Percentiles rank a stretch among this genome's conserved stretches.
These are phyloP conservation scores for Malania oleifera DNA, from an alignment of 164 flowering plant genomes.

Conservation along the genomic window DNA sequence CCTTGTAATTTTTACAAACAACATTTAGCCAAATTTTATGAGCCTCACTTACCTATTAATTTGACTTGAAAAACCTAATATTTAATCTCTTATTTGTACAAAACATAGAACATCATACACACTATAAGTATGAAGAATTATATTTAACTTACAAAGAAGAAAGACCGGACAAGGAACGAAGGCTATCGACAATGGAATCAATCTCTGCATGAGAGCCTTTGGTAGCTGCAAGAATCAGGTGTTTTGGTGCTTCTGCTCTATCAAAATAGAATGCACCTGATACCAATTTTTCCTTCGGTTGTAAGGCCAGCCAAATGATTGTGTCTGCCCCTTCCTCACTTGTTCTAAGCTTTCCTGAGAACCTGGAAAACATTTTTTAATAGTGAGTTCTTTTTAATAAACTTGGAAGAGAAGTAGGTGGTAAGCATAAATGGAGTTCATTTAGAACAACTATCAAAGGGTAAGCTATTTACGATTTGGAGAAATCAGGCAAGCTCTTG, in stretches of 20 bases:
- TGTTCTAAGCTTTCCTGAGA: constrained; percentile 72
- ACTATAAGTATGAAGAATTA: too few species aligned
- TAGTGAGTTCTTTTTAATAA: too few species aligned
- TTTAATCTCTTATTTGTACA: too few species aligned
- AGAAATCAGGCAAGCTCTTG: constrained; percentile 62
- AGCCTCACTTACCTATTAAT: too few species aligned
- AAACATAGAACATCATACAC: too few species aligned
- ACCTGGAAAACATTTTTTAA: constrained; percentile 28
- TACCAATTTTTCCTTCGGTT: constrained; percentile 68
- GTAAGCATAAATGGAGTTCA: not conserved
- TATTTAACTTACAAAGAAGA: constrained; percentile 10
- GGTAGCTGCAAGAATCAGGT: constrained; percentile 63
- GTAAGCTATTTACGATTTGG: constrained; percentile 41
- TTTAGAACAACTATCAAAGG: not conserved
- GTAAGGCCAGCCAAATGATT: constrained; percentile 78
- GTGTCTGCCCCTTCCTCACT: constrained; percentile 92
- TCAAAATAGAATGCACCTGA: constrained; percentile 86
- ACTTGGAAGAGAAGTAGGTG: too few species aligned
- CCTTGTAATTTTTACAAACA: too few species aligned
- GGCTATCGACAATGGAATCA: constrained; percentile 41
- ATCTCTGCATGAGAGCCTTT: constrained; percentile 45
- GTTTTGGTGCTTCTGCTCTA: constrained; percentile 80
- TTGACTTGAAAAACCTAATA: too few species aligned
- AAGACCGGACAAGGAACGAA: constrained; percentile 39
- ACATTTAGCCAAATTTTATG: too few species aligned